phyloP scores from a whole-genome alignment of 805 yeast species.

The Teunomyces stri region DNA sequence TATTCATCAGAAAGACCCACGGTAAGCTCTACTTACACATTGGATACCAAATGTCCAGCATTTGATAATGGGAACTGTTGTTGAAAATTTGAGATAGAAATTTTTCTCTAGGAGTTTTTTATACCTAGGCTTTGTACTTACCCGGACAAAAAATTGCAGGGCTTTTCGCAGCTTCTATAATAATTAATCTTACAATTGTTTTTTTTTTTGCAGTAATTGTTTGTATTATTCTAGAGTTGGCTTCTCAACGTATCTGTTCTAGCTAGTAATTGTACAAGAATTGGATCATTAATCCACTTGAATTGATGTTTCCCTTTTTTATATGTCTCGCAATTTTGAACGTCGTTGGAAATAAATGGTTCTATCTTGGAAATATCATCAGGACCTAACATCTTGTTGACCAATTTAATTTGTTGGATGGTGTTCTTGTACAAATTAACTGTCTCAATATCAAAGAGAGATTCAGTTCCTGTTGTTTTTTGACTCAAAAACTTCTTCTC shows the following conservation, averaged over 20 bases:
- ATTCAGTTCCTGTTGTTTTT: background rate
- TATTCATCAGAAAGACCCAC: slow-evolving; percentile 28
- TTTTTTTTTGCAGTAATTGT: background rate
- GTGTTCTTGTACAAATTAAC: slow-evolving; percentile 63
- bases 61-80: background rate
- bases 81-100: background rate
- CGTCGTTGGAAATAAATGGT: background rate
- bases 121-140: background rate
- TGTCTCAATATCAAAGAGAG: slow-evolving; percentile 65
- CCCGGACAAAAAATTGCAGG: background rate
- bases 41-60: background rate
- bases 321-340: background rate
- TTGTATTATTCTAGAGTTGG: background rate
- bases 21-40: slow-evolving; percentile 1
- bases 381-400: background rate
- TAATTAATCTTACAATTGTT: background rate
- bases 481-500: background rate
- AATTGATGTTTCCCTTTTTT: background rate
- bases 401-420: slow-evolving; percentile 11
- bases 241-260: background rate
- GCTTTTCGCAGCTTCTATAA: background rate
- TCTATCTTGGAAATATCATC: background rate
- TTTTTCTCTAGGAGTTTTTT: background rate
- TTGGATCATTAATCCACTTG: background rate
- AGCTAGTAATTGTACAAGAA: background rate